Evolutionary conservation across 2,329 filamentous ascomycete genomes (phyloP).

Genomic region (Colletotrichum liaoningense): DNA sequence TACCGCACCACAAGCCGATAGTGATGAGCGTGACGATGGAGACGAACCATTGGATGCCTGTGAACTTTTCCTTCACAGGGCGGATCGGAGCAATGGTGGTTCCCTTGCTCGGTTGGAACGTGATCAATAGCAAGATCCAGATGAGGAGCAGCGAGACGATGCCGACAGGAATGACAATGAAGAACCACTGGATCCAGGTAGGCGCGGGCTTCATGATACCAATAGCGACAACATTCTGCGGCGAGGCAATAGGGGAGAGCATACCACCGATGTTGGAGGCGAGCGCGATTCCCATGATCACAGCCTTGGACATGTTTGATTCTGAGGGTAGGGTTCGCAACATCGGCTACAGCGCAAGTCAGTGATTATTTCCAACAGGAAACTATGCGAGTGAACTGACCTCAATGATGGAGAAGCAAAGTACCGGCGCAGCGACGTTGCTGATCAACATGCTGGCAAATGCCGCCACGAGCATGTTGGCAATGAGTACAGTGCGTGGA

Average conservation of each 20-base stretch:
- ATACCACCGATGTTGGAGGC: slow-evolving; percentile 97
- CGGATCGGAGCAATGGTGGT: slow-evolving; percentile 93
- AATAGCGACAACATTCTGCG: slow-evolving; percentile 96
- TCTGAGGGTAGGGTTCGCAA: slow-evolving; percentile 91
- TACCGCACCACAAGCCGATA: slow-evolving; percentile 92
- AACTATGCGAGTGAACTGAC: slow-evolving; percentile 54
- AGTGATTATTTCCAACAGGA: background rate
- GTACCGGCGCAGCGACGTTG: slow-evolving; percentile 95
- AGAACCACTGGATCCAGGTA: slow-evolving; percentile 97
- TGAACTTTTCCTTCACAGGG: slow-evolving; percentile 88
- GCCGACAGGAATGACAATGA: slow-evolving; percentile 92
- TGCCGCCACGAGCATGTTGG: slow-evolving; percentile 98
- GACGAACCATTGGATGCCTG: slow-evolving; percentile 93
- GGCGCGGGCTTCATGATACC: slow-evolving; percentile 94
- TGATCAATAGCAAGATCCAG: slow-evolving; percentile 86
- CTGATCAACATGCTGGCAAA: slow-evolving; percentile 99
- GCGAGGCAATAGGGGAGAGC: slow-evolving; percentile 95
- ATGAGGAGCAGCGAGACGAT: slow-evolving; percentile 89
- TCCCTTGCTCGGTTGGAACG: slow-evolving; percentile 86
- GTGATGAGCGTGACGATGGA: slow-evolving; percentile 84
- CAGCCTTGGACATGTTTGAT: slow-evolving; percentile 92
- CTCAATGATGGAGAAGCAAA: slow-evolving; percentile 98
- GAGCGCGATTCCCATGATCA: slow-evolving; percentile 94
- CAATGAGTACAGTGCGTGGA: slow-evolving; percentile 89
- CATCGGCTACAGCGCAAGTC: slow-evolving; percentile 74